A percentile compares a stretch with the other conserved stretches of the same genome.
Evolutionary conservation across 129 eudicot species (phyloP).

Genomic region (Arctium minus): DNA sequence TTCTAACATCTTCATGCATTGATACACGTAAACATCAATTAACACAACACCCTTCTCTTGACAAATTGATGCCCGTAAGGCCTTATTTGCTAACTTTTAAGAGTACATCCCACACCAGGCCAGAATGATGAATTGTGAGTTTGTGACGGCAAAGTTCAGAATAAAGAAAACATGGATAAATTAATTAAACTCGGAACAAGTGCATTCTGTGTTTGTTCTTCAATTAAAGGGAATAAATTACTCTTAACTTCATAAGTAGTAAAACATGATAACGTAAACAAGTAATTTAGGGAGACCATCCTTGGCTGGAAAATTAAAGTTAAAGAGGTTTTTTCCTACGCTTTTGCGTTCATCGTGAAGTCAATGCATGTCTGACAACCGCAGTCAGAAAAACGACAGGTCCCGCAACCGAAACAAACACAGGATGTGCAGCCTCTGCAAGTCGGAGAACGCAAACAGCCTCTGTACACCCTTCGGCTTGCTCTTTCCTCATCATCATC

Average conservation of each 20-base stretch:
- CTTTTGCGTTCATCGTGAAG: constrained; percentile 49
- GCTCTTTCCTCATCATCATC: constrained; percentile 79
- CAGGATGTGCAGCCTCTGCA: constrained; percentile 83
- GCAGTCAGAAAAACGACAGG: constrained; percentile 71
- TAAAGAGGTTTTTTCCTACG: background rate
- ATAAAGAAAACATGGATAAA: background rate
- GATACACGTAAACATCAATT: no score
- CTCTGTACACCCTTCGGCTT: constrained; percentile 62
- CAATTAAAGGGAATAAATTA: constrained; percentile 1
- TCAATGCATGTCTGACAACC: constrained; percentile 67
- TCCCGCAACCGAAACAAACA: constrained; percentile 75
- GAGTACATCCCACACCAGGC: no score
- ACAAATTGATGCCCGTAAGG: no score
- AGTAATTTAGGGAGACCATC: background rate
- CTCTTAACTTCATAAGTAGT: constrained; percentile 1
- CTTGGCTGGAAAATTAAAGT: background rate
- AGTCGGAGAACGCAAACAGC: constrained; percentile 53
- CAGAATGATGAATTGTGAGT: background rate
- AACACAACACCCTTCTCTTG: no score
- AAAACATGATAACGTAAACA: background rate
- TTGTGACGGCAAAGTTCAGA: background rate
- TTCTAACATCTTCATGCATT: no score
- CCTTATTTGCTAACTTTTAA: no score
- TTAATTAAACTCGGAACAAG: background rate
- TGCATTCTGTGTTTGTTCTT: background rate